A percentile compares a stretch with the other conserved stretches of the same genome.
Evolutionary conservation across 805 yeast species (phyloP).

Genomic region (Pichia exigua): DNA sequence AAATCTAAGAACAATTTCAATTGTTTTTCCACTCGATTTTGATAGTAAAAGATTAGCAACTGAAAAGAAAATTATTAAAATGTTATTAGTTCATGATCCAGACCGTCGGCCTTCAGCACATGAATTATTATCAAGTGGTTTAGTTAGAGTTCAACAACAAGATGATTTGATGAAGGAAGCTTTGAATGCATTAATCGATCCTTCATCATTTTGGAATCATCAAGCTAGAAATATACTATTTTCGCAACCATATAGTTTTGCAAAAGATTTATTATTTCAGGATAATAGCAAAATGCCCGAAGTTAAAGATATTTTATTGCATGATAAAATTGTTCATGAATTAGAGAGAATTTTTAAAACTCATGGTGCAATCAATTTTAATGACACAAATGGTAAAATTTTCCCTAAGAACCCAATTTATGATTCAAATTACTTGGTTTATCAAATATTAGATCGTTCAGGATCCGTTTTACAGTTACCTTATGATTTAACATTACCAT

Average conservation of each 20-base stretch:
- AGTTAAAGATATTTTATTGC: constrained; percentile 45
- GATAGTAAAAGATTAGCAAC: constrained; percentile 38
- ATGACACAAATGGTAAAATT: constrained; percentile 54
- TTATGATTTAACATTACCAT: constrained; percentile 82
- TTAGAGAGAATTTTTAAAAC: constrained; percentile 55
- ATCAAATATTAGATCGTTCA: constrained; percentile 73
- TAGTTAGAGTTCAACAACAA: constrained; percentile 81
- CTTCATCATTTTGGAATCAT: constrained; percentile 89
- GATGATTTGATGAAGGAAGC: constrained; percentile 89
- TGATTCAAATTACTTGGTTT: constrained; percentile 54
- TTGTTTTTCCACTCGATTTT: constrained; percentile 70
- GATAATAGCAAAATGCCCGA: constrained; percentile 24
- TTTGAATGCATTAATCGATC: constrained; percentile 73
- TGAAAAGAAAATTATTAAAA: constrained; percentile 61
- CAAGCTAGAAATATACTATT: constrained; percentile 85
- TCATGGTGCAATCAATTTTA: constrained; percentile 78
- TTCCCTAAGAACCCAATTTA: constrained; percentile 78
- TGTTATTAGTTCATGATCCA: constrained; percentile 75
- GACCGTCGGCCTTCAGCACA: constrained; percentile 71
- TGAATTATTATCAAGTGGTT: constrained; percentile 67
- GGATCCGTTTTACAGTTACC: constrained; percentile 88
- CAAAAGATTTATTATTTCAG: constrained; percentile 80
- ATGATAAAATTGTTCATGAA: constrained; percentile 51
- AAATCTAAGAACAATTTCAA: constrained; percentile 46
- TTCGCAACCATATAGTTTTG: constrained; percentile 75